Evolutionary conservation across 805 yeast species (phyloP).

Genomic region (Candida pseudofarinosa): DNA sequence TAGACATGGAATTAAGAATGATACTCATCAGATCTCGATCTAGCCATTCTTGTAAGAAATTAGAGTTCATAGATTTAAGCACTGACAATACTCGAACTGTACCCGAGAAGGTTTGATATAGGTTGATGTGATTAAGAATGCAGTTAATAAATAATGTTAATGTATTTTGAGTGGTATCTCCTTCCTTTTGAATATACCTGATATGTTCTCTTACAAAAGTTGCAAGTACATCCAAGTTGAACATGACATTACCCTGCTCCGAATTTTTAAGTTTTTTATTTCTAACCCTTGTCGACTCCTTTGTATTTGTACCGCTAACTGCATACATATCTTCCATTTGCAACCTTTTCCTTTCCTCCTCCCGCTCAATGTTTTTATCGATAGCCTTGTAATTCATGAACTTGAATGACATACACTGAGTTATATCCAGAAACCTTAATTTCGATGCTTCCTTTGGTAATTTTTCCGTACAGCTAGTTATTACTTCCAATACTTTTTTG

Average conservation of each 20-base stretch:
- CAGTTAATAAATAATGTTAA: conserved; percentile 31
- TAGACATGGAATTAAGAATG: conserved; percentile 22
- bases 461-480: conserved; percentile 22
- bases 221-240: conserved; percentile 22
- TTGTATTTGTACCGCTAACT: conserved; percentile 10
- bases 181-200: conserved; percentile 12
- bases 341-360: conserved; percentile 6
- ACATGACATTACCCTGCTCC: conserved; percentile 28
- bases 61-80: conserved; percentile 13
- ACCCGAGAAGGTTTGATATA: conserved; percentile 34
- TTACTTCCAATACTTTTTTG: conserved; percentile 27
- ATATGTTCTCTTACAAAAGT: conserved; percentile 22
- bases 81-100: conserved; percentile 16
- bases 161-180: conserved; percentile 12
- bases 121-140: conserved; percentile 29
- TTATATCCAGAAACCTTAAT: conserved; percentile 24
- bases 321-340: conserved; percentile 9
- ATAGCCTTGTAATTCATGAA: conserved; percentile 21
- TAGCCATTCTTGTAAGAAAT: conserved; percentile 20
- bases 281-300: conserved; percentile 16
- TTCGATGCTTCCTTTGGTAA: conserved; percentile 7
- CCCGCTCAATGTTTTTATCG: conserved; percentile 21
- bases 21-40: conserved; percentile 28
- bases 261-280: conserved; percentile 23
- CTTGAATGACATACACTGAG: conserved; percentile 25